Evolutionary conservation across 192 early-diverging fungal genomes (phyloP).

Genomic region (Backusella australiensis): DNA sequence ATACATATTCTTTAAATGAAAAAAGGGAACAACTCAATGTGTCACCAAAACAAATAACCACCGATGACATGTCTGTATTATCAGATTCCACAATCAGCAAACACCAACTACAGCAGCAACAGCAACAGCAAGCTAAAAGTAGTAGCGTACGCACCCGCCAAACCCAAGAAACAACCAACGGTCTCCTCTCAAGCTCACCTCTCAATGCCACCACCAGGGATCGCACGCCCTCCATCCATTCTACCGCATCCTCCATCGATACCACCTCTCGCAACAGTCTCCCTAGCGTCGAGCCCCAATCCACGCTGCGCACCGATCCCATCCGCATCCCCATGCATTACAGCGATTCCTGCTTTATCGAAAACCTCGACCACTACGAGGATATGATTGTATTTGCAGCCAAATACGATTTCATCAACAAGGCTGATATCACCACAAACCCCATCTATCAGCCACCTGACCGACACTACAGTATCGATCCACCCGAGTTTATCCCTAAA

Average conservation of each 20-base stretch:
- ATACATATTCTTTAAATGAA: background rate
- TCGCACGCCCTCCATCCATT: conserved; percentile 32
- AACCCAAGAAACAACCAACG: conserved; percentile 10
- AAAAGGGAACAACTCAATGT: background rate
- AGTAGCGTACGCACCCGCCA: conserved; percentile 6
- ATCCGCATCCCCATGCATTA: conserved; percentile 46
- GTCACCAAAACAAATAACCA: background rate
- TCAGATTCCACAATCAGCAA: background rate
- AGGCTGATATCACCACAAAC: background rate
- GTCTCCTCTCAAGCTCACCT: background rate
- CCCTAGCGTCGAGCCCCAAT: conserved; percentile 25
- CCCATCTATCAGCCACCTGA: conserved; percentile 8
- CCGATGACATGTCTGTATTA: background rate
- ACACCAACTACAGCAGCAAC: background rate
- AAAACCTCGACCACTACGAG: conserved; percentile 53
- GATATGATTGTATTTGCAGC: conserved; percentile 45
- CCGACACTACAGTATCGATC: conserved; percentile 21
- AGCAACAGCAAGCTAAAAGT: background rate
- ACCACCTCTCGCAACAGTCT: background rate
- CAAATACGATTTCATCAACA: conserved; percentile 44
- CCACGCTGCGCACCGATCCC: conserved; percentile 45
- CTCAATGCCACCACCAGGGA: conserved; percentile 10
- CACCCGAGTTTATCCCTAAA: background rate
- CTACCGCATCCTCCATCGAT: conserved; percentile 24
- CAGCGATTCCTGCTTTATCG: conserved; percentile 41